Base-by-base conservation (phyloP, 768 basidiomycete genomes). In the Calvatia gigantea region DNA sequence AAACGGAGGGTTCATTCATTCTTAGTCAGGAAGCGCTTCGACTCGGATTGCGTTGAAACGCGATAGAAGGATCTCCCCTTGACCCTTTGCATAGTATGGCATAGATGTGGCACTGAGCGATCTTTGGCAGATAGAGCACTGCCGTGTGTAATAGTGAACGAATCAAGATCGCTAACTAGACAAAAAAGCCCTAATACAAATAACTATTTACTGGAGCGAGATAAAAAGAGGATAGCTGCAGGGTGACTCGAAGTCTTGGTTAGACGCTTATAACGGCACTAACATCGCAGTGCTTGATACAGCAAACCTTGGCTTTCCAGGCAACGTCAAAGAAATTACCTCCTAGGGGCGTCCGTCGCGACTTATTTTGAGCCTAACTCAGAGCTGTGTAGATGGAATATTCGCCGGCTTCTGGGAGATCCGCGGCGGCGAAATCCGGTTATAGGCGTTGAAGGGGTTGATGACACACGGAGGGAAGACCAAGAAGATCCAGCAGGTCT, bases 11-110 rank as follows among this genome's bases (percentile, higher is more conserved):
- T 4, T 23, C 14, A 25, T 31, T 19, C 28, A 12, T 17, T 52
- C 15, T 29, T 11, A 21, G 41, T 25, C 17, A 23, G 25, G 6
- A 12, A 6, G 15, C n/a, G 31, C 29, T 48, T 7, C 28, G 7
- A 12, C 31, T 48, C 32, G 17, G 38, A 27, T 21, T 41, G 28
- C 5, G 38, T 29, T 9, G 38, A 31, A 23, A 42, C 25, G 4
- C 27, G 42, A 51, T 51, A 39, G 50, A 51, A 51, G 50, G 2
- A 12, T 42, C 32, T 5, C 50, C n/a, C 45, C 38, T 12, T 51
- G 11, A 25, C 17, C 8, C 25, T 12, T 32, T 31, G 12, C 17
- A 48, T 33, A n/a, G 2, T 17, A 33, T 33, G 12, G 14, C 19
- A 11, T 17, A 32, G 19, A 19, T 29, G 23, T 17, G 32, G 31